A percentile compares a stretch with the other conserved stretches of the same genome.
Evolutionary conservation across 2,329 filamentous ascomycete genomes (phyloP).

Genomic region (Talaromyces piceae): DNA sequence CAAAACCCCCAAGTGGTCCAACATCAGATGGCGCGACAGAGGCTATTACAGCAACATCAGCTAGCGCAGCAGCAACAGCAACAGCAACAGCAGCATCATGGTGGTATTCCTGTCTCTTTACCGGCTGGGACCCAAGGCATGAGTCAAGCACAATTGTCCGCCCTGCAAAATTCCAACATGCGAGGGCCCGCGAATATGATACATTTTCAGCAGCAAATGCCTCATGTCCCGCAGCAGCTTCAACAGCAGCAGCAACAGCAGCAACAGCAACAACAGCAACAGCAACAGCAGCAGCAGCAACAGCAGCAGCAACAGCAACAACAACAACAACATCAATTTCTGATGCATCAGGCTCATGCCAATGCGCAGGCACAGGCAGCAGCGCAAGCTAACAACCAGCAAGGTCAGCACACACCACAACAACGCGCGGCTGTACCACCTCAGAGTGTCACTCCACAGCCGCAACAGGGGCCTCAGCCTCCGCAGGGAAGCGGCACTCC

Average conservation of each 20-base stretch:
- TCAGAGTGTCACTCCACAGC: slow-evolving; percentile 37
- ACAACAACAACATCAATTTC: no score
- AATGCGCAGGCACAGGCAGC: slow-evolving; percentile 6
- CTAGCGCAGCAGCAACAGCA: slow-evolving; percentile 27
- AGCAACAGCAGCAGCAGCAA: slow-evolving; percentile 36
- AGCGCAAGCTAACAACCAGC: slow-evolving; percentile 27
- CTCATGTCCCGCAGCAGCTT: slow-evolving; percentile 34
- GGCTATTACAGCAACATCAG: slow-evolving; percentile 23
- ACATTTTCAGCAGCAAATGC: slow-evolving; percentile 36
- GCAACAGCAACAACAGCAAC: slow-evolving; percentile 36
- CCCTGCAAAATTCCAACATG: slow-evolving; percentile 37
- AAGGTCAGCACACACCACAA: slow-evolving; percentile 33
- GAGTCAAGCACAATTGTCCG: slow-evolving; percentile 36
- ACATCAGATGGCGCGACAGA: slow-evolving; percentile 21
- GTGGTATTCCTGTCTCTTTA: slow-evolving; percentile 31
- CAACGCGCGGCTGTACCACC: slow-evolving; percentile 35
- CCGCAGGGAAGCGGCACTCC: slow-evolving; percentile 33
- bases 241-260: slow-evolving; percentile 37
- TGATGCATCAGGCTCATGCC: slow-evolving; percentile 22
- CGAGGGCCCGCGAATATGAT: slow-evolving; percentile 30
- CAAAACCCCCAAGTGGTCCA: slow-evolving; percentile 42
- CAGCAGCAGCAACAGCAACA: slow-evolving; percentile 35
- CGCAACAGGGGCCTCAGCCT: slow-evolving; percentile 34
- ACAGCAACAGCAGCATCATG: slow-evolving; percentile 13
- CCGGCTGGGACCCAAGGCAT: slow-evolving; percentile 35